A percentile compares a stretch with the other conserved stretches of the same genome.
Evolutionary conservation across 2,329 filamentous ascomycete species (phyloP).

Genomic region (Amylocarpus encephaloides): DNA sequence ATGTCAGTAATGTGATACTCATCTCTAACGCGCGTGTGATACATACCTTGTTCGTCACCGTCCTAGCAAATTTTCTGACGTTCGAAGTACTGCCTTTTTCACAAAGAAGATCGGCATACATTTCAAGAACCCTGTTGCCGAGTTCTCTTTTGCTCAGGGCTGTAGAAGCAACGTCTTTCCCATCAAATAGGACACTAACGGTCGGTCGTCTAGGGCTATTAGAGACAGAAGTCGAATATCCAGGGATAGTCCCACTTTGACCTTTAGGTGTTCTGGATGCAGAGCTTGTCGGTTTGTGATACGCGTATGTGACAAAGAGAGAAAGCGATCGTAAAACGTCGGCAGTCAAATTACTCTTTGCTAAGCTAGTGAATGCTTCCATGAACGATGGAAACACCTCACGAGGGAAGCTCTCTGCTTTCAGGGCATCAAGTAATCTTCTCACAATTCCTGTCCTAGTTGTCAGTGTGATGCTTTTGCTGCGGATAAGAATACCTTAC

Average conservation of each 20-base stretch:
- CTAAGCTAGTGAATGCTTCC: slow-evolving; percentile 68
- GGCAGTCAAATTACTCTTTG: slow-evolving; percentile 73
- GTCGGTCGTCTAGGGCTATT: slow-evolving; percentile 27
- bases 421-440: slow-evolving; percentile 81
- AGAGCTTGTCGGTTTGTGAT: slow-evolving; percentile 53
- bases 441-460: slow-evolving; percentile 69
- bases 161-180: slow-evolving; percentile 31
- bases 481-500: slow-evolving; percentile 46
- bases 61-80: slow-evolving; percentile 83
- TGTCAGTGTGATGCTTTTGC: slow-evolving; percentile 17
- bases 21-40: slow-evolving; percentile 16
- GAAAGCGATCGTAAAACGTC: slow-evolving; percentile 83
- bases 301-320: slow-evolving; percentile 86
- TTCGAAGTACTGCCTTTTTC: slow-evolving; percentile 60
- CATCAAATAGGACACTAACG: slow-evolving; percentile 24
- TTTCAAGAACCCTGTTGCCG: slow-evolving; percentile 66
- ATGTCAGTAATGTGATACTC: slow-evolving; percentile 28
- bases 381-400: slow-evolving; percentile 73
- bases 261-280: slow-evolving; percentile 47
- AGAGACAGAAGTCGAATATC: slow-evolving; percentile 31
- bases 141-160: slow-evolving; percentile 61
- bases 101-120: slow-evolving; percentile 75
- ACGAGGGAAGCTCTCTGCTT: slow-evolving; percentile 69
- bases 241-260: slow-evolving; percentile 37
- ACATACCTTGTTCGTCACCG: slow-evolving; percentile 85